Percentiles rank a stretch among this genome's conserved stretches.
These are phyloP conservation scores for Whalleya microplaca DNA, from an alignment of 2,329 filamentous ascomycete genomes.

Conservation along the genomic window DNA sequence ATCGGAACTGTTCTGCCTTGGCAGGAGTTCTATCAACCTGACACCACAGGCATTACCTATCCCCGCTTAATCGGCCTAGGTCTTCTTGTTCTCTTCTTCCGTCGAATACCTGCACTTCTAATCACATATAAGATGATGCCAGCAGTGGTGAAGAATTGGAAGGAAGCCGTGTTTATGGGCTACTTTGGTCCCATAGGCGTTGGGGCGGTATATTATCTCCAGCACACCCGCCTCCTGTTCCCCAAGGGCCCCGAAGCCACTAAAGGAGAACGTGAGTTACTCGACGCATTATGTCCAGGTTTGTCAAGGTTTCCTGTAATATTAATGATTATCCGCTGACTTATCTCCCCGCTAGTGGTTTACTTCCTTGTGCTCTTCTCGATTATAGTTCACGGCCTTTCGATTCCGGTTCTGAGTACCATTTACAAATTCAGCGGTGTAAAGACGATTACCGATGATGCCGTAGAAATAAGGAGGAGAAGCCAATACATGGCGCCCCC, in stretches of 20 bases:
- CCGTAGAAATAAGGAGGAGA: constrained; percentile 43
- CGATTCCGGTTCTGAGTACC: constrained; percentile 47
- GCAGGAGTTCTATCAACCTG: constrained; percentile 56
- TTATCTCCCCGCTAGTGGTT: constrained; percentile 34
- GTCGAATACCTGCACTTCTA: constrained; percentile 60
- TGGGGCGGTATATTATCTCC: constrained; percentile 75
- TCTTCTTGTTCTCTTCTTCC: constrained; percentile 55
- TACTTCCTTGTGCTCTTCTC: constrained; percentile 48
- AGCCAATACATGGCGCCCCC: constrained; percentile 43
- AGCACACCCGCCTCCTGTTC: constrained; percentile 49
- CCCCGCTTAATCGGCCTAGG: constrained; percentile 55
- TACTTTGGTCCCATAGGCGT: constrained; percentile 80
- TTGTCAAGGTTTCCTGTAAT: neutral
- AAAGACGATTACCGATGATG: constrained; percentile 48
- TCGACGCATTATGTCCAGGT: constrained; percentile 42
- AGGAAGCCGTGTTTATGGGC: constrained; percentile 64
- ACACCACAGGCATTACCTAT: constrained; percentile 56
- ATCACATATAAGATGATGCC: constrained; percentile 60
- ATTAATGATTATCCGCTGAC: neutral
- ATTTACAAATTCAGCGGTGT: constrained; percentile 46
- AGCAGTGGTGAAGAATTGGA: constrained; percentile 52
- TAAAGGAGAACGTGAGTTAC: constrained; percentile 33
- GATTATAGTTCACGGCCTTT: constrained; percentile 51
- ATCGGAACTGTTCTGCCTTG: constrained; percentile 61
- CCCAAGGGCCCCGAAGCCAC: constrained; percentile 30